Evolutionary conservation across 371 early-diverging fungal species (phyloP).

Genomic region (Zychaea mexicana): DNA sequence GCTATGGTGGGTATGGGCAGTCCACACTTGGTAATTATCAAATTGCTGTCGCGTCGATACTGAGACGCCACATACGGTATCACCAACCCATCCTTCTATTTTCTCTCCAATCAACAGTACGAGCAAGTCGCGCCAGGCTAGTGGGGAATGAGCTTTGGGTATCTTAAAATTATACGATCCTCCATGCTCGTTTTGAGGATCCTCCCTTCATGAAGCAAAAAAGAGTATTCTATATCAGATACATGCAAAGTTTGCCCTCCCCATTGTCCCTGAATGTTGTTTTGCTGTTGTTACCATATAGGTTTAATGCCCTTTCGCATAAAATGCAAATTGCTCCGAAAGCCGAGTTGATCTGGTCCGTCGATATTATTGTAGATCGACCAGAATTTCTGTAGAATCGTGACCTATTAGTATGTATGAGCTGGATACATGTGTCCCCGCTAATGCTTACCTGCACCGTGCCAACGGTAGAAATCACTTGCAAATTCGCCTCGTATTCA

Average conservation of each 20-base stretch:
- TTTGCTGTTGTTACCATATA: slow-evolving; percentile 54
- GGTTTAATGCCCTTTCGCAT: slow-evolving; percentile 75
- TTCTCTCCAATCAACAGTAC: slow-evolving; percentile 64
- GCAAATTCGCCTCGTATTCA: slow-evolving; percentile 63
- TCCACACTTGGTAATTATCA: slow-evolving; percentile 70
- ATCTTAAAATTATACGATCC: slow-evolving; percentile 76
- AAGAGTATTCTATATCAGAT: not conserved
- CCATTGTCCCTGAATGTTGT: not conserved
- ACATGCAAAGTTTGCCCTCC: not conserved
- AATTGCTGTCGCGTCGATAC: slow-evolving; percentile 61
- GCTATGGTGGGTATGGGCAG: slow-evolving; percentile 40
- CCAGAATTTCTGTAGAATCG: slow-evolving; percentile 47
- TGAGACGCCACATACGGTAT: slow-evolving; percentile 64
- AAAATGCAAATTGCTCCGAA: slow-evolving; percentile 61
- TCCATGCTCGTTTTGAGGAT: slow-evolving; percentile 75
- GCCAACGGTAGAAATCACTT: slow-evolving; percentile 56
- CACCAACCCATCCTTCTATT: slow-evolving; percentile 59
- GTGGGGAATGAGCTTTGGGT: slow-evolving; percentile 50
- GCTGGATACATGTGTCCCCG: too few relatives aligned
- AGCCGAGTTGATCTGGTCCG: slow-evolving; percentile 49
- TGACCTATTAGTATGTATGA: not conserved
- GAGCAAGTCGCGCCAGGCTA: slow-evolving; percentile 61
- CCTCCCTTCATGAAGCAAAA: slow-evolving; percentile 48
- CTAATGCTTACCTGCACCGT: slow-evolving; percentile 59
- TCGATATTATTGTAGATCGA: slow-evolving; percentile 58